These are phyloP conservation scores for Pleurotus cornucopiae DNA, from an alignment of 768 basidiomycete genomes.

Conservation along the genomic window DNA sequence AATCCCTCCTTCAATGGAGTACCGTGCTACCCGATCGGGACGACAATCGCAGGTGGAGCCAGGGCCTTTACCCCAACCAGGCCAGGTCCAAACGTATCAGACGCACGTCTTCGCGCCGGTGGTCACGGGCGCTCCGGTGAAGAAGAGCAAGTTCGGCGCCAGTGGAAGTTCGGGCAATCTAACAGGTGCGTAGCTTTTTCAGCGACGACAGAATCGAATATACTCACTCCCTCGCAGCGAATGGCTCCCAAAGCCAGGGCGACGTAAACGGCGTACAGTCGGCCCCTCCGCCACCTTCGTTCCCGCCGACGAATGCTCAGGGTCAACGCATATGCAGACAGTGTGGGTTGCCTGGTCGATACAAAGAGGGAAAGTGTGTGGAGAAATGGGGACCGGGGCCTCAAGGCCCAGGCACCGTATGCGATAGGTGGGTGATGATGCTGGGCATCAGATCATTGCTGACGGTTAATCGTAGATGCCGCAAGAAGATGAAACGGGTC, in stretches of 20 bases:
- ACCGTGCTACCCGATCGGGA: conserved; percentile 5
- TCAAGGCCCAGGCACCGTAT: conserved; percentile 79
- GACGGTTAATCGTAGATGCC: conserved; percentile 41
- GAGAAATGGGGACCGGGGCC: conserved; percentile 89
- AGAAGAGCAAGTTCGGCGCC: conserved; percentile 50
- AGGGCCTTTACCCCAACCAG: conserved; percentile 21
- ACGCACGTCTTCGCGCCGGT: conserved; percentile 72
- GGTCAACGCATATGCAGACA: conserved; percentile 78
- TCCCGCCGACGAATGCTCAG: conserved; percentile 46
- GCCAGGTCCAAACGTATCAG: conserved; percentile 40
- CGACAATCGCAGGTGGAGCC: conserved; percentile 14
- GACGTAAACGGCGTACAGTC: background rate
- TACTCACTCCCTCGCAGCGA: too few relatives aligned
- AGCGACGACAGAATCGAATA: too few relatives aligned
- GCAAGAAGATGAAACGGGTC: conserved; percentile 85
- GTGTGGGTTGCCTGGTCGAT: conserved; percentile 68
- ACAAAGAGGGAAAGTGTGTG: conserved; percentile 83
- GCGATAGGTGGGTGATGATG: conserved; percentile 53
- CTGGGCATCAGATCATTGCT: background rate
- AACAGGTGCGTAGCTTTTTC: background rate
- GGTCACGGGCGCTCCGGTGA: conserved; percentile 67
- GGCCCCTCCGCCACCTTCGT: conserved; percentile 25
- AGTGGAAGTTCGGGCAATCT: conserved; percentile 11
- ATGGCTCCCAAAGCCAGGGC: background rate
- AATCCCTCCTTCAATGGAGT: conserved; percentile 7